Conservation (phyloP, 2,329 filamentous ascomycete species). For the Cercospora nicotianae region DNA sequence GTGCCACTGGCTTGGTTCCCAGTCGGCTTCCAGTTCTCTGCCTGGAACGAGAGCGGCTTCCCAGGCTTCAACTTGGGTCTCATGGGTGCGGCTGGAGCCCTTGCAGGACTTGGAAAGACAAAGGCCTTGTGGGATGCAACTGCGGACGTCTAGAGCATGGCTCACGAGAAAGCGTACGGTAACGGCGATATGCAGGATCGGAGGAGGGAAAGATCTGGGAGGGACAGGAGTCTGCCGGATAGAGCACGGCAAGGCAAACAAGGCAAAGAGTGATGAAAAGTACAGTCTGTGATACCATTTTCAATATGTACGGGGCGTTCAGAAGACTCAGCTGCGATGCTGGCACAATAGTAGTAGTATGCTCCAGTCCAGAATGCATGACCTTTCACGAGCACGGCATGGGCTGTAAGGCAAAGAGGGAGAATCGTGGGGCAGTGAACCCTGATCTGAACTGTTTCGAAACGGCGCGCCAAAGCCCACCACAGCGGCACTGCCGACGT, state of each 20-base stretch:
- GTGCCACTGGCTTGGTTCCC: conserved; percentile 48
- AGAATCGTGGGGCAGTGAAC: neutral
- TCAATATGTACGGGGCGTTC: neutral
- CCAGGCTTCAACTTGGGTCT: conserved; percentile 48
- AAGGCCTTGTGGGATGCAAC: conserved; percentile 39
- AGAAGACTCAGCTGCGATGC: neutral
- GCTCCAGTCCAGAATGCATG: neutral
- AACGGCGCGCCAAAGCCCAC: neutral
- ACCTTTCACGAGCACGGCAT: neutral
- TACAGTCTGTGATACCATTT: conserved; percentile 8
- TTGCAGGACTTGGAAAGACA: conserved; percentile 42
- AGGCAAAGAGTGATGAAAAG: neutral
- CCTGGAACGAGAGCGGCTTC: conserved; percentile 40
- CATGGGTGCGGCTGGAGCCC: conserved; percentile 46
- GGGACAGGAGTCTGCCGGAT: neutral
- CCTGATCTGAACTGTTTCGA: neutral
- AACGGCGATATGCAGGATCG: neutral
- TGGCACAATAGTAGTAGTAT: neutral
- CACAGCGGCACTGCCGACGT: neutral
- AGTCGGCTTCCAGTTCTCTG: conserved; percentile 45
- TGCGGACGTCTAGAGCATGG: conserved; percentile 22
- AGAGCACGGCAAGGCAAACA: neutral
- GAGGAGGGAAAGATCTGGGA: neutral
- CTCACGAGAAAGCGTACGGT: neutral
- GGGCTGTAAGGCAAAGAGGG: neutral